Percentiles rank a stretch among this genome's conserved stretches.
phyloP scores from a whole-genome alignment of 257 asterid species.

The Cordia subcordata region DNA sequence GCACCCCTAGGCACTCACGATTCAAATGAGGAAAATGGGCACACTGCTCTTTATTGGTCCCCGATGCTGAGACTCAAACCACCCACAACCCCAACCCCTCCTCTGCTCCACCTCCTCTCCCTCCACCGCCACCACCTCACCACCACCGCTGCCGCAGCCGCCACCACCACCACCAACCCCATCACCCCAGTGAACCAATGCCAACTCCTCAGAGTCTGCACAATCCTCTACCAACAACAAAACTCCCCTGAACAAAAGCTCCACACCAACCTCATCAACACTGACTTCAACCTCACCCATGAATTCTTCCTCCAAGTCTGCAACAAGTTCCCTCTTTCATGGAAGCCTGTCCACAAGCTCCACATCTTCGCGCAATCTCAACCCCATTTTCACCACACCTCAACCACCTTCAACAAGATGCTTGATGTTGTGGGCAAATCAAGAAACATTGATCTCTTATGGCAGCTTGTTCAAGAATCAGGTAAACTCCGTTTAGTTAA shows the following conservation, averaged over 20 bases:
- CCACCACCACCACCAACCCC: conserved; percentile 11
- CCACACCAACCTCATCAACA: conserved; percentile 45
- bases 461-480: conserved; percentile 59
- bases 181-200: conserved; percentile 45
- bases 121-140: conserved; percentile 22
- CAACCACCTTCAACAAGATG: conserved; percentile 69
- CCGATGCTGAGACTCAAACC: no score
- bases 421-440: conserved; percentile 78
- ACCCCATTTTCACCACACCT: conserved; percentile 53
- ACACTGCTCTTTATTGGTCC: no score
- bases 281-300: conserved; percentile 53
- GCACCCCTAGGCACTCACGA: no score
- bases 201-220: conserved; percentile 71
- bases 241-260: conserved; percentile 49
- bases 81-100: background rate
- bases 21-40: no score
- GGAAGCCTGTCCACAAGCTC: conserved; percentile 81
- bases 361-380: conserved; percentile 49
- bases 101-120: conserved; percentile 13
- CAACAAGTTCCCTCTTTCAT: conserved; percentile 74
- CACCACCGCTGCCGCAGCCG: conserved; percentile 12
- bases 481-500: conserved; percentile 57
- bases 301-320: conserved; percentile 90
- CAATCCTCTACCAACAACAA: conserved; percentile 91
- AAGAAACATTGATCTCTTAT: conserved; percentile 73